phyloP scores from a whole-genome alignment of 1,284 basidiomycete genomes.

The Tylopilus sp. region DNA sequence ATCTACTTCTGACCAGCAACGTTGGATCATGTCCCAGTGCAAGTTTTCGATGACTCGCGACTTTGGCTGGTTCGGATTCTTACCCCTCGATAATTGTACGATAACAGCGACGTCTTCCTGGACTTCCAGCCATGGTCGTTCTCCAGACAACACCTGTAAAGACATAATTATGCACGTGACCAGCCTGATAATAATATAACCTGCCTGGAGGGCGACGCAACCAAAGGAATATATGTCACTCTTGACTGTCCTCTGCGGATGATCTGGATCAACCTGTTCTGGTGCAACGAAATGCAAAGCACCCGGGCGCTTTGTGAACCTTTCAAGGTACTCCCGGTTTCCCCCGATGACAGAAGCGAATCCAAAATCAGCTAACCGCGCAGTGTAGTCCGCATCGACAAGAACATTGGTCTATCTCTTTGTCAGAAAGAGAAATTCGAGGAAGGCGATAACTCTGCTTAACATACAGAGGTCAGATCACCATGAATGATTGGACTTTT shows the following conservation, averaged over 20 bases:
- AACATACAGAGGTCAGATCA: neutral
- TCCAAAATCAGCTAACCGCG: constrained; percentile 5
- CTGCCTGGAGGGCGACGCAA: constrained; percentile 8
- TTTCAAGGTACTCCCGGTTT: constrained; percentile 4
- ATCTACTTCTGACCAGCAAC: constrained; percentile 16
- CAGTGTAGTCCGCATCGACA: constrained; percentile 2
- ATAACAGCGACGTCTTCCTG: neutral
- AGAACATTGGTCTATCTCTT: constrained; percentile 12
- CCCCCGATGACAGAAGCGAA: neutral
- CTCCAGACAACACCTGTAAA: constrained; percentile 1
- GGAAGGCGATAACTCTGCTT: neutral
- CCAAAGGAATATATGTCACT: constrained; percentile 16
- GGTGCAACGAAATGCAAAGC: neutral
- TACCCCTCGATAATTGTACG: neutral
- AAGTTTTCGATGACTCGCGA: neutral
- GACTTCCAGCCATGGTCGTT: neutral
- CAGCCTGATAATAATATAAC: neutral
- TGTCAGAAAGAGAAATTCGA: neutral
- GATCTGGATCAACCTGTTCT: neutral
- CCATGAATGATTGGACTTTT: constrained; percentile 1
- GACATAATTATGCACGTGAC: neutral
- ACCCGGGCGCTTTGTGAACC: neutral
- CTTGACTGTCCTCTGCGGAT: neutral
- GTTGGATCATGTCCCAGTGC: constrained; percentile 22
- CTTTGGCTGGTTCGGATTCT: neutral